phyloP scores from a whole-genome alignment of 2,329 filamentous ascomycete species.

The Aspergillus hiratsukae region DNA sequence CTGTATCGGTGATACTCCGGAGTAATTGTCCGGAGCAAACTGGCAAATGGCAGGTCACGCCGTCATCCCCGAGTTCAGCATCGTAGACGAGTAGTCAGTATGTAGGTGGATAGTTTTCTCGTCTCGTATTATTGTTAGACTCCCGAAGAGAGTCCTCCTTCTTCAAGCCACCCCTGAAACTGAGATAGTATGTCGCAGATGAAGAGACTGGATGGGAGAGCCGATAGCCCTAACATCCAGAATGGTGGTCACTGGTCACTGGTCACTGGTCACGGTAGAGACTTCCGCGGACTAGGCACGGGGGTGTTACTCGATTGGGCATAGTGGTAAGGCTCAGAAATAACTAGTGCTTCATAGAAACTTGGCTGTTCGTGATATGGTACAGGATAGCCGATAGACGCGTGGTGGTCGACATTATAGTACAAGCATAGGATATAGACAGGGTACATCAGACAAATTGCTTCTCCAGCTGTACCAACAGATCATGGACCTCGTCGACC shows the following conservation, averaged over 20 bases:
- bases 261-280: too few relatives aligned
- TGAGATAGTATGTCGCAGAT: not conserved
- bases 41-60: not conserved
- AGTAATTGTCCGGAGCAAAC: not conserved
- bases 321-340: not conserved
- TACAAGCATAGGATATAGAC: not conserved
- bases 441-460: conserved; percentile 28
- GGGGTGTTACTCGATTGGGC: not conserved
- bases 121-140: not conserved
- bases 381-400: not conserved
- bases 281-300: not conserved
- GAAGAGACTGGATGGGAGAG: not conserved
- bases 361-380: not conserved
- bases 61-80: too few relatives aligned
- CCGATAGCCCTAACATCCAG: not conserved
- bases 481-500: conserved; percentile 33
- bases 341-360: not conserved
- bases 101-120: too few relatives aligned
- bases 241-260: not conserved
- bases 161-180: not conserved
- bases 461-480: conserved; percentile 35
- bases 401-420: not conserved
- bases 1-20: not conserved
- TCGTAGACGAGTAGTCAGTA: too few relatives aligned
- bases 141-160: not conserved